Conservation (phyloP, 345 rosid species). For the Hypericum androsaemum region DNA sequence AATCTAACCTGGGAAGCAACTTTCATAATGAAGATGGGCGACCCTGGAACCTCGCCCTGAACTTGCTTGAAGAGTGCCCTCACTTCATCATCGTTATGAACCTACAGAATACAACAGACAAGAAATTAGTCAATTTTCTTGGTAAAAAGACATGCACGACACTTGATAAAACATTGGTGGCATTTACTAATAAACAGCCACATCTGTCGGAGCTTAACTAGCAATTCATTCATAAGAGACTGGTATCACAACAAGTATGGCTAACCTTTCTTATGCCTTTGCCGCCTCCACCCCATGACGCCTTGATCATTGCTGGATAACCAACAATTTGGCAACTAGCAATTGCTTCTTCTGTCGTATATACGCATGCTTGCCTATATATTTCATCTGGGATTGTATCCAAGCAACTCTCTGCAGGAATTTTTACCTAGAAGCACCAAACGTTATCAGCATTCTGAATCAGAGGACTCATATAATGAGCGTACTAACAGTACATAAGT, state of each 20-base stretch:
- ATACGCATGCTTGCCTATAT: constrained; percentile 89
- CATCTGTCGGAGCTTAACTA: neutral
- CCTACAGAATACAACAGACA: constrained; percentile 33
- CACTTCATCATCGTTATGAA: constrained; percentile 95
- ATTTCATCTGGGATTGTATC: constrained; percentile 76
- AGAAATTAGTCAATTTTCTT: neutral
- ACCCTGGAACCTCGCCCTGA: constrained; percentile 99
- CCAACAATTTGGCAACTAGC: constrained; percentile 97
- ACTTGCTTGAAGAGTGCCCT: constrained; percentile 98
- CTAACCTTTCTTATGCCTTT: constrained; percentile 98
- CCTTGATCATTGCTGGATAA: constrained; percentile 99
- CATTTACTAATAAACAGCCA: too few relatives aligned
- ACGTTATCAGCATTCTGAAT: constrained; percentile 15
- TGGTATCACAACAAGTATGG: constrained; percentile 8
- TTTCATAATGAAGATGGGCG: constrained; percentile 99
- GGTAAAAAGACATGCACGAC: neutral
- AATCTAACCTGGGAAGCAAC: constrained; percentile 93
- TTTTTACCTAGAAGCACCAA: constrained; percentile 57
- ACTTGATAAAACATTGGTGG: too few relatives aligned
- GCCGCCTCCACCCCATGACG: constrained; percentile 99
- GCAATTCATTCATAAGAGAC: constrained; percentile 1
- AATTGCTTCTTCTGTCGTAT: constrained; percentile 96
- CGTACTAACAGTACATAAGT: neutral
- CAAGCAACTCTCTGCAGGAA: constrained; percentile 65
- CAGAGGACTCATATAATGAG: constrained; percentile 1